Base-by-base conservation (phyloP, 2,329 filamentous ascomycete species). In the Polytolypa hystricis region DNA sequence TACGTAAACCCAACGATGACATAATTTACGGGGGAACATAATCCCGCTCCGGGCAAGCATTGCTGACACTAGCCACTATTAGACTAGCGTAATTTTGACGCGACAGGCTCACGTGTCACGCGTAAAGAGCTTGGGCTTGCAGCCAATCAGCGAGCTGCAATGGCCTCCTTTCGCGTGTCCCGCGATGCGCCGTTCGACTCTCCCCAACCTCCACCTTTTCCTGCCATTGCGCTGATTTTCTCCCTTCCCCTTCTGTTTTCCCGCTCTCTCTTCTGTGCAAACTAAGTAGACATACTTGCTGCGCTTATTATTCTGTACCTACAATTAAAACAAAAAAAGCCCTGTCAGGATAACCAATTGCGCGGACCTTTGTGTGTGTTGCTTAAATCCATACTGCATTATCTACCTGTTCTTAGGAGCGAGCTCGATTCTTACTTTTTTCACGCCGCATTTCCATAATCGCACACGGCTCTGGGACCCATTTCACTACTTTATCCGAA, bases 71-170 rank as follows among this genome's bases (percentile, higher is more conserved):
- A 44, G 10, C 34, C 40, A 15, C 4, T 4, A 40, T 34, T 3
- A 17, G 30, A 19, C 30, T 46, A 44, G 44, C 27, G 16, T 25
- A 3, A 4, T 8, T 34, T 31, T 40, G 40, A 41, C 33, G 36
- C n/a, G n/a, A n/a, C n/a, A n/a, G n/a, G n/a, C n/a, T 28, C 20
- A 35, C 28, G 17, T 29, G 25, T 9, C 27, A 37, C 36, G 40
- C 34, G 23, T 26, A 39, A 33, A 28, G 16, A 27, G 20, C 10
- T 27, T 30, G 5, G 11, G n/a, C n/a, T 6, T 10, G 10, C 8
- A 27, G 18, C 40, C 37, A 39, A 42, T 39, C 26, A 39, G 14
- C 18, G 16, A 14, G 23, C 12, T 12, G 31, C 11, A 19, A 17
- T 19, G 19, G 27, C 31, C 31, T 8, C 20, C n/a, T 14, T n/a